Evolutionary conservation across 768 basidiomycete species (phyloP), one percentile per base, ranked within the genome.

Genomic region (Lactarius hatsudake): DNA sequence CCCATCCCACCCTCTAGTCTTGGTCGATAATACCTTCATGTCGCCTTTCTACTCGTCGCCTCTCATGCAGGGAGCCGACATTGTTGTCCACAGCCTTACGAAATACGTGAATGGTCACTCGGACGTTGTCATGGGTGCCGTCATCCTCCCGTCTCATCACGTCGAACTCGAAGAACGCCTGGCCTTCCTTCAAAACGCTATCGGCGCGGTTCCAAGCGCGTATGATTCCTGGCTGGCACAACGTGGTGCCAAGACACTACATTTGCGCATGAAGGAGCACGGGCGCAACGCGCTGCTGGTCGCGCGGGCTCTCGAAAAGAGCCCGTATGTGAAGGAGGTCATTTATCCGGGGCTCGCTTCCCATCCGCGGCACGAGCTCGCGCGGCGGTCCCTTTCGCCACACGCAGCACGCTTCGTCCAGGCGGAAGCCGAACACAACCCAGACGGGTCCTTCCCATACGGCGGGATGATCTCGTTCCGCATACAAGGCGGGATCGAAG

Each of bases 91-190:
- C 80, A 84, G 82, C 28, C 81, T 95, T 51, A 93, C 89, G 0
- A 97, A 98, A 77, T 97, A 96, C 79, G 81, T 96, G 74, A 93
- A 94, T 74, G 96, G 96, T 0, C 96, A 97, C 78, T 91, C 91
- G 0, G 96, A 98, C 75, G 92, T 96, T 74, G 82, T 97, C 72
- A 92, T 95, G 85, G 96, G 96, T 53, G 87, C 88, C 0, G 76
- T 90, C 63, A 86, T 95, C 71, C 82, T 95, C 7, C 87, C 91
- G 9, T 72, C 82, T 0, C 81, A 82, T 61, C 84, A 86, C 63
- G 68, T 78, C 5, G 75, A 76, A 0, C 77, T 91, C 62, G 75
- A 78, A 0, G 74, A 83, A 7, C 83, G 81, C 61, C 81, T 98
- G 26, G 85, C 89, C 0, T 98, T 95, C 84, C 82, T 97, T 1